These are phyloP conservation scores for Entomophthora muscae DNA, from an alignment of 371 early-diverging fungal genomes.

Conservation along the genomic window DNA sequence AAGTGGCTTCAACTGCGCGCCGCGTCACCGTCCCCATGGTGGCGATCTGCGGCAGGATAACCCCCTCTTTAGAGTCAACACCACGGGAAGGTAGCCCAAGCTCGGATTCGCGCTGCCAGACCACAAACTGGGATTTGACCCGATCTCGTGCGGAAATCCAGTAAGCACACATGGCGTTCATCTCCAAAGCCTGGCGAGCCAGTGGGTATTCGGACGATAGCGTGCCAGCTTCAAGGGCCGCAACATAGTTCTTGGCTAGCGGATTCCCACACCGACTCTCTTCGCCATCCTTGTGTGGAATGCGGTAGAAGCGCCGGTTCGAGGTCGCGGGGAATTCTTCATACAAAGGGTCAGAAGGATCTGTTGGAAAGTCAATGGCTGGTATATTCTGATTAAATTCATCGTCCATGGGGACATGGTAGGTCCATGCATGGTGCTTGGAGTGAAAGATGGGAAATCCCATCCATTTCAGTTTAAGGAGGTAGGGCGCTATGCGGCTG, in stretches of 20 bases:
- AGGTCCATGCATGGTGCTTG: constrained; percentile 61
- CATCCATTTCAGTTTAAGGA: constrained; percentile 71
- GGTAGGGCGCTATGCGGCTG: constrained; percentile 56
- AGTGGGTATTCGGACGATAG: constrained; percentile 46
- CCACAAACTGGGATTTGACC: constrained; percentile 68
- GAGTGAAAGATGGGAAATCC: constrained; percentile 63
- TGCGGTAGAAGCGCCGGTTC: constrained; percentile 25
- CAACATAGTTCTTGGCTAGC: constrained; percentile 59
- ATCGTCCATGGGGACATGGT: constrained; percentile 28
- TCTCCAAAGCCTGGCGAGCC: constrained; percentile 62
- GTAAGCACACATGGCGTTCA: constrained; percentile 71
- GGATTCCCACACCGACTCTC: constrained; percentile 70
- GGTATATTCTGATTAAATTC: constrained; percentile 11
- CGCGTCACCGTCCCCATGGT: constrained; percentile 96
- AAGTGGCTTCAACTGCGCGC: constrained; percentile 82
- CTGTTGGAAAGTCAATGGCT: constrained; percentile 12
- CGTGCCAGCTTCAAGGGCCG: constrained; percentile 57
- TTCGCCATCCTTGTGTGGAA: constrained; percentile 83
- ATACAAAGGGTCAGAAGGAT: constrained; percentile 14
- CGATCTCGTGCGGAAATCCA: constrained; percentile 84
- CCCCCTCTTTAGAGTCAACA: constrained; percentile 25
- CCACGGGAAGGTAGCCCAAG: constrained; percentile 9
- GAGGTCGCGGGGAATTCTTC: constrained; percentile 21
- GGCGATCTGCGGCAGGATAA: constrained; percentile 82
- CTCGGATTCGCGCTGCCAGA: constrained; percentile 28